Percentiles rank a stretch among this genome's conserved stretches.
These are phyloP conservation scores for Trametes meyenii DNA, from an alignment of 768 basidiomycete genomes.

Conservation along the genomic window DNA sequence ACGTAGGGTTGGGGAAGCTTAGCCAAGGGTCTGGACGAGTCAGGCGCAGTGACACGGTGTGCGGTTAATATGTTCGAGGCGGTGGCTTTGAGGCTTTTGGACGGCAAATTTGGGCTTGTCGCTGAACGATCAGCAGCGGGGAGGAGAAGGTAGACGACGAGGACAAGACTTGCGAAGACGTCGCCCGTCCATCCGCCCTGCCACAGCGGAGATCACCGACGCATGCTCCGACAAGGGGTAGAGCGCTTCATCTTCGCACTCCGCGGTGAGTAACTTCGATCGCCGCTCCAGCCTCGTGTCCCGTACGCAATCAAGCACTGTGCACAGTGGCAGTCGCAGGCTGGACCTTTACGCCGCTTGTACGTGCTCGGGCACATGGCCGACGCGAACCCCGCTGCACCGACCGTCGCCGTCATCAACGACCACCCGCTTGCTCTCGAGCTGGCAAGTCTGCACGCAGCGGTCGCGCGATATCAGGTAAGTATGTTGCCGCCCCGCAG, in stretches of 20 bases:
- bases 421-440: slow-evolving; percentile 44
- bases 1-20: background rate
- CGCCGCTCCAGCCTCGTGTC: background rate
- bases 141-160: slow-evolving; percentile 17
- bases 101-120: background rate
- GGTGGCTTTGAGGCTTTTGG: background rate
- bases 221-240: background rate
- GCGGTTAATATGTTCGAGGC: background rate
- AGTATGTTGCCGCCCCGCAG: background rate
- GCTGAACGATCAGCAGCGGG: background rate
- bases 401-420: slow-evolving; percentile 26
- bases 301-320: background rate
- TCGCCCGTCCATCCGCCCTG: slow-evolving; percentile 2
- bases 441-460: slow-evolving; percentile 38
- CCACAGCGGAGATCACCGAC: slow-evolving; percentile 16
- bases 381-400: background rate
- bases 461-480: slow-evolving; percentile 42
- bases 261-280: background rate
- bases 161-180: slow-evolving; percentile 12
- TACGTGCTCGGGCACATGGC: slow-evolving; percentile 24
- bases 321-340: background rate
- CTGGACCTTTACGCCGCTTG: slow-evolving; percentile 16
- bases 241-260: background rate
- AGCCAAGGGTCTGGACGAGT: background rate
- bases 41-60: background rate